Percentiles rank a stretch among this genome's conserved stretches.
Conservation (phyloP, 768 basidiomycete genomes). For the Pleurotus cornucopiae region DNA sequence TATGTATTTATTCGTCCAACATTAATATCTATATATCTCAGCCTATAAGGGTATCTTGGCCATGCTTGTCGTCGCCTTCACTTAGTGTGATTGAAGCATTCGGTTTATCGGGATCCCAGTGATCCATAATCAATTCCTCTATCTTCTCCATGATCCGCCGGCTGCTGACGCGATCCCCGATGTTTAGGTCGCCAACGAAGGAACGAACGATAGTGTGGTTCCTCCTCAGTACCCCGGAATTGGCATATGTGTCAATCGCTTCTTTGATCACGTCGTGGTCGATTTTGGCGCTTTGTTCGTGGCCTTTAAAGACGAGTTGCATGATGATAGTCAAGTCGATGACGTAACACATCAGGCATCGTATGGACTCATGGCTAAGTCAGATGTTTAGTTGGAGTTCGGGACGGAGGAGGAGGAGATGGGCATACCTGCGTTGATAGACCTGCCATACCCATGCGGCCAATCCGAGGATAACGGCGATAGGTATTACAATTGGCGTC, state of each 20-base stretch:
- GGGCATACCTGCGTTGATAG: slow-evolving; percentile 11
- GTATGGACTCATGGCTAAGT: neutral
- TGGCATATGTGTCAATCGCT: neutral
- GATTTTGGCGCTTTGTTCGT: neutral
- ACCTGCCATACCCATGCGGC: slow-evolving; percentile 17
- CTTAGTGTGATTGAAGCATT: no score
- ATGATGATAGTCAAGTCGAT: slow-evolving; percentile 1
- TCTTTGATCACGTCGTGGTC: neutral
- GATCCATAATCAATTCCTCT: neutral
- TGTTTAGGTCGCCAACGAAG: slow-evolving; percentile 3
- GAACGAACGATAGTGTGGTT: neutral
- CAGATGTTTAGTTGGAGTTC: neutral
- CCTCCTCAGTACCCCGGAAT: neutral
- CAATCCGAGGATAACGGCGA: slow-evolving; percentile 14
- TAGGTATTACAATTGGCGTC: slow-evolving; percentile 17
- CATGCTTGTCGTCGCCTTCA: no score
- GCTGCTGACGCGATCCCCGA: neutral
- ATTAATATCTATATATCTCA: no score
- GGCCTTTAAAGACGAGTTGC: neutral
- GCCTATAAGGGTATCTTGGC: no score
- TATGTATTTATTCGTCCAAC: no score
- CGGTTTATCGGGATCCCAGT: neutral
- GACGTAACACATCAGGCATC: slow-evolving; percentile 4
- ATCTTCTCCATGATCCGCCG: neutral
- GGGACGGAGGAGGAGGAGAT: no score